These are phyloP conservation scores for Akebia trifoliata DNA, from an alignment of 164 flowering plant species.

Conservation along the genomic window DNA sequence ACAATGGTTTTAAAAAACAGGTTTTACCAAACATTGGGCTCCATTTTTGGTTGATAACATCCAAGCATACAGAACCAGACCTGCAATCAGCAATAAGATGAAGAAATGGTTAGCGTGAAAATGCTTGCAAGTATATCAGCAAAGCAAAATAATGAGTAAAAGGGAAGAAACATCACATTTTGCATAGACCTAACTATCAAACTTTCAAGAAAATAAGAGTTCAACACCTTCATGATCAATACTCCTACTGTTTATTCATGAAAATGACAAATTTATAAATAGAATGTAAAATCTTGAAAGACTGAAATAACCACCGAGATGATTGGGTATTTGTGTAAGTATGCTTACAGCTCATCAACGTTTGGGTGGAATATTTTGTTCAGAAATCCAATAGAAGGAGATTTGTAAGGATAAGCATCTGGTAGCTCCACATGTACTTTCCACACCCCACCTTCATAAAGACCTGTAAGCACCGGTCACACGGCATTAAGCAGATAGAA, in stretches of 20 bases:
- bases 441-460: conserved; percentile 96
- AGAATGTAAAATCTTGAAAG: neutral
- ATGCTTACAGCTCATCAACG: conserved; percentile 86
- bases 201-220: neutral
- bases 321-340: neutral
- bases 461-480: conserved; percentile 45
- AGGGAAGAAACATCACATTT: too few relatives aligned
- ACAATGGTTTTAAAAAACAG: neutral
- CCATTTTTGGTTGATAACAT: conserved; percentile 95
- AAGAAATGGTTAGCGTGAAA: conserved; percentile 1
- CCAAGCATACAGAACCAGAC: conserved; percentile 98
- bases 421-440: conserved; percentile 92
- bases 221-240: neutral
- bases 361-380: conserved; percentile 96
- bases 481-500: conserved; percentile 1
- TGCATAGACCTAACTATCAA: too few relatives aligned
- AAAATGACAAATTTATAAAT: neutral
- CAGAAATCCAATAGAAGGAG: conserved; percentile 90
- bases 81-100: conserved; percentile 37
- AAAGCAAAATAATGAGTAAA: neutral
- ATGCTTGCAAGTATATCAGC: neutral
- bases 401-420: conserved; percentile 92
- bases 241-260: neutral
- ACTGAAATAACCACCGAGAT: neutral
- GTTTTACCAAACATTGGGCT: conserved; percentile 95